Base-by-base conservation (phyloP, 139 green algal species). In the Edaphochlamys debaryana region DNA sequence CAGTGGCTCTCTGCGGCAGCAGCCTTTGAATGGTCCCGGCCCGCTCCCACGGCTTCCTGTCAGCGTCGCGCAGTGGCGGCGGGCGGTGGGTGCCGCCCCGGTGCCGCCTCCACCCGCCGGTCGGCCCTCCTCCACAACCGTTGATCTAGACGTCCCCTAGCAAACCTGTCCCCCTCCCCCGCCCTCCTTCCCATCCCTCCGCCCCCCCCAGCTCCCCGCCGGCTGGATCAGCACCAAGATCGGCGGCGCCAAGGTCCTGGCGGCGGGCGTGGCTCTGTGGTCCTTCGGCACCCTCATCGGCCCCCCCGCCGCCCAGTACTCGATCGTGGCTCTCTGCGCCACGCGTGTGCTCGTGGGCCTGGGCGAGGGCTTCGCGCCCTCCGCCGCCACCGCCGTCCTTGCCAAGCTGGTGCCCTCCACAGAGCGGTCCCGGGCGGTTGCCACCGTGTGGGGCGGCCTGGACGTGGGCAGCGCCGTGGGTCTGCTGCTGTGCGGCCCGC, bases 311-410 rank as follows among this genome's bases (percentile, higher is more conserved):
- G 95, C 95, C 1, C 81, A 95, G 25, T 77, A 94, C 41, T 89
- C 92, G 80, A 82, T 99, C 32, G 32, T 93, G 27, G 86, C 89
- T n/a, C 91, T 99, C 32, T 98, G 95, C 50, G 89, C 89, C 20
- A 94, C 95, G 0, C 91, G 97, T 15, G 87, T 97, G 45, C 88
- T 99, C 78, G 96, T 98, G 40, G 97, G 97, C 0, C 89, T 99
- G 25, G 97, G 97, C 25, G 97, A 99, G 85, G 97, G 97, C n/a
- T 89, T 99, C 72, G 93, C 95, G 4, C 97, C 97, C 45, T 95
- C 94, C 36, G 95, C 97, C 29, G 97, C 95, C 17, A 98, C 95
- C 15, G 96, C 96, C 66, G 91, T 99, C 13, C 93, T 99, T 56
- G 93, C 96, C 11, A 88, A 84, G 69, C 68, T 85, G 48, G 91